Conservation (phyloP, 495 filamentous ascomycete genomes). For the Penicillium antarcticum region DNA sequence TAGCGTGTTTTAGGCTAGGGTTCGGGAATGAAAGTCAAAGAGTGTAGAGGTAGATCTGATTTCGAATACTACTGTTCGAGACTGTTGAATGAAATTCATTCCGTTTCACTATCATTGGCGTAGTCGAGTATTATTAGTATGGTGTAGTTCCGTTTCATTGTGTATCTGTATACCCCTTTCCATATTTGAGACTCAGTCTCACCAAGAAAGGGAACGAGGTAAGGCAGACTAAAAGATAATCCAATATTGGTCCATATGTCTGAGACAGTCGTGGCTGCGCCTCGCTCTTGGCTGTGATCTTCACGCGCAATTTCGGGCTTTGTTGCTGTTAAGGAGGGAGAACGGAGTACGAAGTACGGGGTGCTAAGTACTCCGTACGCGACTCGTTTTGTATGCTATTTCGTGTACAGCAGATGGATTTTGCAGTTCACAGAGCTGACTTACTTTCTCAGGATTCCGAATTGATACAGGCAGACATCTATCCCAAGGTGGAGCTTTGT, state of each 20-base stretch:
- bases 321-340: too few species aligned
- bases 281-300: not conserved
- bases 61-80: conserved; percentile 1
- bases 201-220: not conserved
- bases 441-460: too few species aligned
- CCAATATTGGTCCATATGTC: conserved; percentile 1
- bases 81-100: not conserved
- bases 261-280: not conserved
- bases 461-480: too few species aligned
- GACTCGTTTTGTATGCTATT: too few species aligned
- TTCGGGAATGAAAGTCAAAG: not conserved
- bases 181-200: not conserved
- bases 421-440: too few species aligned
- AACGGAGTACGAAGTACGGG: too few species aligned
- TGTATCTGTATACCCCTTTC: not conserved
- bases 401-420: too few species aligned
- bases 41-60: conserved; percentile 1
- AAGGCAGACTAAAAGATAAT: not conserved
- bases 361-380: too few species aligned
- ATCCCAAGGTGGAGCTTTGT: too few species aligned
- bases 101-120: not conserved
- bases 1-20: not conserved
- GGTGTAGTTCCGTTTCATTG: not conserved
- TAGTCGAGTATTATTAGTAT: not conserved
- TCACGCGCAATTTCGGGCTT: not conserved